Evolutionary conservation across 257 asterid species (phyloP).

Genomic region (Solanum clarkiae): DNA sequence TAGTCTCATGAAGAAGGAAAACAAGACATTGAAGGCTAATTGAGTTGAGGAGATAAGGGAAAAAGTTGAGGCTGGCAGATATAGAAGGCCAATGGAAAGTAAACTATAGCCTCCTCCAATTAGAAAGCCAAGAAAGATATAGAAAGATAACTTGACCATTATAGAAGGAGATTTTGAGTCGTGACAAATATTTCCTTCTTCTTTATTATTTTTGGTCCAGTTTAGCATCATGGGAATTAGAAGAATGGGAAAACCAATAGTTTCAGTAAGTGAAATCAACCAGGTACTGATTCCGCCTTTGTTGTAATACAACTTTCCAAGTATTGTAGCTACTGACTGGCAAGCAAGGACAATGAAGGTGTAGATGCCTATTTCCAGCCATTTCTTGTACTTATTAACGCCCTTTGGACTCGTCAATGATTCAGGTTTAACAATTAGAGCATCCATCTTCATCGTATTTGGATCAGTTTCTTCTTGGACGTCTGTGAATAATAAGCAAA

Average conservation of each 20-base stretch:
- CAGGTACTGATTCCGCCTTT: constrained; percentile 27
- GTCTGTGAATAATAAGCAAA: background rate
- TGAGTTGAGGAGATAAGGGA: constrained; percentile 31
- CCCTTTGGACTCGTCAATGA: background rate
- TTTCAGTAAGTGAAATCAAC: constrained; percentile 21
- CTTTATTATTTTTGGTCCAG: background rate
- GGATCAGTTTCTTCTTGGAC: background rate
- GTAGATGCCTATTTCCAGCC: constrained; percentile 12
- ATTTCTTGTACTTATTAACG: background rate
- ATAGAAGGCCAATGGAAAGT: constrained; percentile 21
- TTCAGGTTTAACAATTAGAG: background rate
- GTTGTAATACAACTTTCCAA: constrained; percentile 25
- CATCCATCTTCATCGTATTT: background rate
- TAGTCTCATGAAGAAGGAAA: constrained; percentile 23
- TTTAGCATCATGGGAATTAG: constrained; percentile 2
- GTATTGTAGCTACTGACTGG: constrained; percentile 22
- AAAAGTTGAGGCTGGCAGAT: constrained; percentile 28
- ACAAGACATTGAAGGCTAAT: constrained; percentile 33
- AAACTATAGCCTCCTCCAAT: constrained; percentile 1
- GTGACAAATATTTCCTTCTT: background rate
- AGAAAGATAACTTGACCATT: background rate
- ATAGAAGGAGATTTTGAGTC: background rate
- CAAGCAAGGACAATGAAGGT: constrained; percentile 19
- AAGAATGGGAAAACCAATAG: constrained; percentile 26
- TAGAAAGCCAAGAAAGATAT: constrained; percentile 1